These are phyloP conservation scores for Orychophragmus violaceus DNA, from an alignment of 345 rosid genomes.

Conservation along the genomic window DNA sequence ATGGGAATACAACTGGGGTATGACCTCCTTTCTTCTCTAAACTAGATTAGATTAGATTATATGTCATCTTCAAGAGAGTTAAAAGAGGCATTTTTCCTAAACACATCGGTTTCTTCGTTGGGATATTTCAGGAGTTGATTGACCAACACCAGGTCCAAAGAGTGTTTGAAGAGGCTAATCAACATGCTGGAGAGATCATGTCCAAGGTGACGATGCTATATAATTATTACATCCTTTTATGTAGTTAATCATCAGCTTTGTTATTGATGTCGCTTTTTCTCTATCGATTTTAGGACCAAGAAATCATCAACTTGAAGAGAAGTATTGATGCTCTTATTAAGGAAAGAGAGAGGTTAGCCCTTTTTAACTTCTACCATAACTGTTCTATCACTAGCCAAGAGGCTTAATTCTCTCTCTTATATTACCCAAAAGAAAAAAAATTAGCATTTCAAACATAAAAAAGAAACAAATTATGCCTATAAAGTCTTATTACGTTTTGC, in stretches of 20 bases:
- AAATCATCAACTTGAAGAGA: slow-evolving; percentile 49
- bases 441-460: background rate
- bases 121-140: slow-evolving; percentile 58
- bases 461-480: background rate
- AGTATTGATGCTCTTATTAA: slow-evolving; percentile 47
- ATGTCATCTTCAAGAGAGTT: slow-evolving; percentile 1
- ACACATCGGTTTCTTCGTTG: background rate
- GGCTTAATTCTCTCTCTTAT: no score
- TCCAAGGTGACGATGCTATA: slow-evolving; percentile 46
- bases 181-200: slow-evolving; percentile 55
- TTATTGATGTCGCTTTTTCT: background rate
- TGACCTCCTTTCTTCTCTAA: slow-evolving; percentile 8
- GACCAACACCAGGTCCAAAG: slow-evolving; percentile 67
- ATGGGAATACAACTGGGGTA: slow-evolving; percentile 67
- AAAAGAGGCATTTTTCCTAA: background rate
- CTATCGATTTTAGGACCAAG: slow-evolving; percentile 50
- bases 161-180: slow-evolving; percentile 61
- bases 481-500: background rate
- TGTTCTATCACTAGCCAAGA: background rate
- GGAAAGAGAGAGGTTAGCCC: slow-evolving; percentile 68
- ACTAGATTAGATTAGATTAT: background rate
- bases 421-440: no score
- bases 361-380: slow-evolving; percentile 5
- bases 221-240: background rate
- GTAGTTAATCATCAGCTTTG: background rate